Conservation (phyloP, 257 asterid species). For the Scutellaria baicalensis region DNA sequence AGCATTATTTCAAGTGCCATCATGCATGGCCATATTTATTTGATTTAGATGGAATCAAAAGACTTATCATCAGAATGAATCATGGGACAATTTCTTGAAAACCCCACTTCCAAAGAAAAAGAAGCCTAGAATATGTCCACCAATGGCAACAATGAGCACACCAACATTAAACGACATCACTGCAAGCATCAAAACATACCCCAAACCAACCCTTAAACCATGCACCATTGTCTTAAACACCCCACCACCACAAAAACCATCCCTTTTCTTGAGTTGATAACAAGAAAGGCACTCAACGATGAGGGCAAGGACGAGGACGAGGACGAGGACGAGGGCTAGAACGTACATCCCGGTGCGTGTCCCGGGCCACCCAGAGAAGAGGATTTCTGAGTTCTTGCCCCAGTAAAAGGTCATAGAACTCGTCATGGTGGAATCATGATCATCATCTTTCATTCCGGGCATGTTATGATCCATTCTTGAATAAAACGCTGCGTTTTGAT, state of each 20-base stretch:
- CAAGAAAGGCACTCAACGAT: slow-evolving; percentile 46
- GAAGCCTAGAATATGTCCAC: slow-evolving; percentile 52
- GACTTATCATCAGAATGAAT: slow-evolving; percentile 19
- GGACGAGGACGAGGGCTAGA: slow-evolving; percentile 40
- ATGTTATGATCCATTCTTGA: slow-evolving; percentile 17
- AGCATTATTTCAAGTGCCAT: too few relatives aligned
- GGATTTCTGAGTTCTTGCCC: slow-evolving; percentile 56
- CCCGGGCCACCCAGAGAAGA: slow-evolving; percentile 76
- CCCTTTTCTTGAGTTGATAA: slow-evolving; percentile 8
- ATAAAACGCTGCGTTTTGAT: not conserved
- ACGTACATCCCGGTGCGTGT: slow-evolving; percentile 46
- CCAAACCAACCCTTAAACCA: slow-evolving; percentile 37
- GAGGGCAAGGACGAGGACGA: slow-evolving; percentile 28
- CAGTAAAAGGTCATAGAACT: slow-evolving; percentile 73
- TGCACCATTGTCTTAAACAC: slow-evolving; percentile 32
- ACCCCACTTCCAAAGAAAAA: slow-evolving; percentile 46
- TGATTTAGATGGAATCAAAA: slow-evolving; percentile 7
- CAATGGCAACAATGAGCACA: slow-evolving; percentile 46
- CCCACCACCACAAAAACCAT: slow-evolving; percentile 9
- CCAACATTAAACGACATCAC: slow-evolving; percentile 74
- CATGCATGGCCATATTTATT: too few relatives aligned
- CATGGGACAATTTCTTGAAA: slow-evolving; percentile 19
- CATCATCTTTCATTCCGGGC: slow-evolving; percentile 36
- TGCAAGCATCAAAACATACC: slow-evolving; percentile 59
- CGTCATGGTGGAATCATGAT: slow-evolving; percentile 12